Conservation (phyloP, 139 green algal species). For the Spirogloea muscicola region DNA sequence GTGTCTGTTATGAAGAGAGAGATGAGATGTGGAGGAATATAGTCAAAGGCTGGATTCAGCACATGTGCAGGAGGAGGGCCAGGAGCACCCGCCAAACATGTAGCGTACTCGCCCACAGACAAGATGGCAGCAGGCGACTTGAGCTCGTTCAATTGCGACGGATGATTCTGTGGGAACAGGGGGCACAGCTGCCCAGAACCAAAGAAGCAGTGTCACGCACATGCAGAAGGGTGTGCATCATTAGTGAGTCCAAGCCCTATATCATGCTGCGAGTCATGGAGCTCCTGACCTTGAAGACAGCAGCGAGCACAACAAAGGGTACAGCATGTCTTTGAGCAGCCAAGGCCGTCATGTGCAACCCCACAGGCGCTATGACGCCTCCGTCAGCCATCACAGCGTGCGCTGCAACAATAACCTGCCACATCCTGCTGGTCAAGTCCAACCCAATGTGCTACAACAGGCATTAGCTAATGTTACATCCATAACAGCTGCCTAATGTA, state of each 20-base stretch:
- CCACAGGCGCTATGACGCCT: constrained; percentile 76
- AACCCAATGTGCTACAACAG: too few species aligned
- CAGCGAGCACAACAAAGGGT: constrained; percentile 87
- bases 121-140: constrained; percentile 38
- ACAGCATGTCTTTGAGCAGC: constrained; percentile 80
- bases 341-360: constrained; percentile 74
- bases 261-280: constrained; percentile 82
- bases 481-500: too few species aligned
- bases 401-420: constrained; percentile 78
- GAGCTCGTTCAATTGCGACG: constrained; percentile 73
- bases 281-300: constrained; percentile 11
- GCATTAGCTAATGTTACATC: too few species aligned
- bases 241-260: too few species aligned
- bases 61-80: constrained; percentile 60
- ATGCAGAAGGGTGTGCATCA: too few species aligned
- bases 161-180: constrained; percentile 84
- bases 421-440: too few species aligned
- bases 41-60: constrained; percentile 87
- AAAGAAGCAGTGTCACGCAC: too few species aligned
- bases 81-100: constrained; percentile 3
- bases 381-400: constrained; percentile 92
- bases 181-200: constrained; percentile 73
- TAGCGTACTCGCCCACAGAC: constrained; percentile 33
- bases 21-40: constrained; percentile 84
- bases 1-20: constrained; percentile 58